A percentile compares a stretch with the other conserved stretches of the same genome.
phyloP scores from a whole-genome alignment of 495 filamentous ascomycete genomes.

The Cairneyella variabilis region DNA sequence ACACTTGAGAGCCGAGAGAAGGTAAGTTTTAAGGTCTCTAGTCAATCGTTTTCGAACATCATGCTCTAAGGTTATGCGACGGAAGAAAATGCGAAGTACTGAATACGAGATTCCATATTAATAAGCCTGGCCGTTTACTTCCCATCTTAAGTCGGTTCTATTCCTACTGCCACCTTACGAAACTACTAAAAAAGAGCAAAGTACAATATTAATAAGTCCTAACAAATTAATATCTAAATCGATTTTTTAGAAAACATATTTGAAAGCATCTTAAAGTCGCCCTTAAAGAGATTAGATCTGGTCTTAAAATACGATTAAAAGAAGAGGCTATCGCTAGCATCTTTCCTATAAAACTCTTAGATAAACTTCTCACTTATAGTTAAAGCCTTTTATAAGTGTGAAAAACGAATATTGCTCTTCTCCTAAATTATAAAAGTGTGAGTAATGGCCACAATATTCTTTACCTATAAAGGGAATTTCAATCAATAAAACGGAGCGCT shows the following conservation, averaged over 20 bases:
- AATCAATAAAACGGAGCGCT: constrained; percentile 12
- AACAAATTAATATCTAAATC: no score
- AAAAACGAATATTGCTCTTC: constrained; percentile 12
- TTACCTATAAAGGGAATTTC: constrained; percentile 16
- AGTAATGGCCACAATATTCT: constrained; percentile 15
- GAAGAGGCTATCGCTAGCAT: neutral
- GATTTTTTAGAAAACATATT: no score
- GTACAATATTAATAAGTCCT: no score
- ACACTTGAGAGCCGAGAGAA: neutral
- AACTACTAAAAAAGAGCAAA: no score
- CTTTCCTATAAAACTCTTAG: constrained; percentile 9
- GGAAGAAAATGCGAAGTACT: no score
- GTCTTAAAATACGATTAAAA: neutral
- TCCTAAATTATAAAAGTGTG: constrained; percentile 12
- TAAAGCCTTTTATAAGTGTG: constrained; percentile 13
- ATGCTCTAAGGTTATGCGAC: no score
- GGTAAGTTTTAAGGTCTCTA: neutral
- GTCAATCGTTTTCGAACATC: neutral
- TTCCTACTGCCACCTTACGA: no score
- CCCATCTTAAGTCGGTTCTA: no score
- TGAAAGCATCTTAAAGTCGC: no score
- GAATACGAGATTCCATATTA: no score
- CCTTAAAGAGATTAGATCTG: no score
- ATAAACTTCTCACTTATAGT: constrained; percentile 11
- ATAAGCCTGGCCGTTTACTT: no score